These are phyloP conservation scores for Nevesoporus exiguus DNA, from an alignment of 768 basidiomycete species.

Conservation along the genomic window DNA sequence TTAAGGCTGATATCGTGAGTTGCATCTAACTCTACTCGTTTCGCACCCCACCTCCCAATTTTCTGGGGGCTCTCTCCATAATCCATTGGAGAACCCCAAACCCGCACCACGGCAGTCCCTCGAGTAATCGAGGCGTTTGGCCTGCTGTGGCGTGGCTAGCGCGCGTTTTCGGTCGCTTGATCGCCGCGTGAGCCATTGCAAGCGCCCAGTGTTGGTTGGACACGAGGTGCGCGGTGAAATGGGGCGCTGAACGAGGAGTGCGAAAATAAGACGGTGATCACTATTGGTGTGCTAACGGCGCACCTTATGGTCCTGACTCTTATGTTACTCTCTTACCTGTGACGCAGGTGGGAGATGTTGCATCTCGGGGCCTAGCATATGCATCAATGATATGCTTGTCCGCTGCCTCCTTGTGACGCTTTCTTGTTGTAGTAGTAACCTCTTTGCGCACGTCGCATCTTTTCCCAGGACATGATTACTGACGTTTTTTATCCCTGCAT, in stretches of 20 bases:
- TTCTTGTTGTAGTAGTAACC: conserved; percentile 28
- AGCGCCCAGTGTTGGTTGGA: conserved; percentile 75
- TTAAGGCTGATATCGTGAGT: conserved; percentile 98
- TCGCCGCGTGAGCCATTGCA: conserved; percentile 74
- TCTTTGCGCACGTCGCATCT: conserved; percentile 26
- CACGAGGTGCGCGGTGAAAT: conserved; percentile 92
- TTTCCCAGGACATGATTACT: conserved; percentile 45
- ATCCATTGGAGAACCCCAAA: conserved; percentile 88
- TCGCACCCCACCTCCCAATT: conserved; percentile 91
- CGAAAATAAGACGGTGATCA: conserved; percentile 44
- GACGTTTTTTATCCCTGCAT: conserved; percentile 58
- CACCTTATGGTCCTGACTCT: conserved; percentile 20
- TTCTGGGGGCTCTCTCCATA: conserved; percentile 98
- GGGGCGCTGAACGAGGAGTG: conserved; percentile 98
- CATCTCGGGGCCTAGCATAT: conserved; percentile 58
- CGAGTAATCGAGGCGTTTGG: conserved; percentile 79
- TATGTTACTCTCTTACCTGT: conserved; percentile 52
- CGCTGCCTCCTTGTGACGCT: conserved; percentile 60
- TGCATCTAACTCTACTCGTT: conserved; percentile 81
- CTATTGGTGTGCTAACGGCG: conserved; percentile 26
- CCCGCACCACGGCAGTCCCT: conserved; percentile 77
- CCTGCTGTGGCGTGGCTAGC: conserved; percentile 68
- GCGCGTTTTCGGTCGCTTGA: conserved; percentile 95
- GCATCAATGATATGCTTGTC: conserved; percentile 43
- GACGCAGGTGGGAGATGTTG: conserved; percentile 53